Evolutionary conservation across 257 asterid species (phyloP).

Genomic region (Nemophila menziesii): DNA sequence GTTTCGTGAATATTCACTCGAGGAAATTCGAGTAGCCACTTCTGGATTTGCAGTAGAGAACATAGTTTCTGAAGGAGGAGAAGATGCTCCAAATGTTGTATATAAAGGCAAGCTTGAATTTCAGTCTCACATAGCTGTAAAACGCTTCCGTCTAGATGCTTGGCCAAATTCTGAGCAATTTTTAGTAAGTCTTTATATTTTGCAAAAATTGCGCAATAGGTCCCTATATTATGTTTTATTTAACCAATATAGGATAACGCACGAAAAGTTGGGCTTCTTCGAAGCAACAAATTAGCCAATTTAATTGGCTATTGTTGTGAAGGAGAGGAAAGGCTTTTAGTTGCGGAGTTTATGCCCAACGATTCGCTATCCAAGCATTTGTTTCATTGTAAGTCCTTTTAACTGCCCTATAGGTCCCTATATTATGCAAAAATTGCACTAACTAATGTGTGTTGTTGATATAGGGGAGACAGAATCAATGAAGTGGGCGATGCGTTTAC

Average conservation of each 20-base stretch:
- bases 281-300: conserved; percentile 72
- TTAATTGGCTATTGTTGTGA: conserved; percentile 94
- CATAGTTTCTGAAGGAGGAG: conserved; percentile 93
- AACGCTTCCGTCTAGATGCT: conserved; percentile 83
- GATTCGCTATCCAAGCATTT: conserved; percentile 96
- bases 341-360: conserved; percentile 93
- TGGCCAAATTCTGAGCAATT: conserved; percentile 88
- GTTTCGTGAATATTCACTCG: conserved; percentile 75
- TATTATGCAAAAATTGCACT: neutral
- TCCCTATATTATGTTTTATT: neutral
- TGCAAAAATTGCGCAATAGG: neutral
- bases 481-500: conserved; percentile 98
- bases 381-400: conserved; percentile 70
- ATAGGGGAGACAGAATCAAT: conserved; percentile 96
- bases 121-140: conserved; percentile 80
- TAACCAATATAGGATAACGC: conserved; percentile 70
- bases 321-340: conserved; percentile 89
- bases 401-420: too few species aligned
- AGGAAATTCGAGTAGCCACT: conserved; percentile 72
- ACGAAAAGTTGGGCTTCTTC: conserved; percentile 78
- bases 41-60: conserved; percentile 89
- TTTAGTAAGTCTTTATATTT: conserved; percentile 36
- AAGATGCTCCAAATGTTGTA: conserved; percentile 94
- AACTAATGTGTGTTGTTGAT: conserved; percentile 3
- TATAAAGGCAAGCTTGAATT: conserved; percentile 81